These are phyloP conservation scores for Vishniacozyma victoriae DNA, from an alignment of 768 basidiomycete genomes.

Conservation along the genomic window DNA sequence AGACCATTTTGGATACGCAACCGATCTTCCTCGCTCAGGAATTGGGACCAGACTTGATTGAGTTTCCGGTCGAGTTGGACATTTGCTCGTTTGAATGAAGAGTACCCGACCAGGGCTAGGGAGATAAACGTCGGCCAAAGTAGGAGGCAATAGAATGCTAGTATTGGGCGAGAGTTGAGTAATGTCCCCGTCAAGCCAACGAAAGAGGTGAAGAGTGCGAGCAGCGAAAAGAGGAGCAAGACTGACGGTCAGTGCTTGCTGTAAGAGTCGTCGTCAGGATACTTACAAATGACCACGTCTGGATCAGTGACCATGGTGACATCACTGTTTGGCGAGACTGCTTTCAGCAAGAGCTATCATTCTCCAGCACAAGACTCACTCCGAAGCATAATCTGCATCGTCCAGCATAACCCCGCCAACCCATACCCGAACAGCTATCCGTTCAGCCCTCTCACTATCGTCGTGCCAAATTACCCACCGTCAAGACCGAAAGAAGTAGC, in stretches of 20 bases:
- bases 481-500: slow-evolving; percentile 55
- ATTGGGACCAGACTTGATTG: slow-evolving; percentile 62
- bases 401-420: slow-evolving; percentile 52
- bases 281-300: slow-evolving; percentile 46
- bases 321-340: slow-evolving; percentile 61
- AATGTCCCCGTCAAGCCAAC: slow-evolving; percentile 59
- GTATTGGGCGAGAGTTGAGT: slow-evolving; percentile 62
- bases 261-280: background rate
- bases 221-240: slow-evolving; percentile 57
- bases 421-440: slow-evolving; percentile 54
- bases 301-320: slow-evolving; percentile 59
- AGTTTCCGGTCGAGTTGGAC: slow-evolving; percentile 64
- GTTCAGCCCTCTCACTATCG: background rate
- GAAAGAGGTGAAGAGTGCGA: slow-evolving; percentile 58
- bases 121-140: slow-evolving; percentile 62
- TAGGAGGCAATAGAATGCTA: slow-evolving; percentile 62
- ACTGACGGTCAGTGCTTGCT: slow-evolving; percentile 28
- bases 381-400: slow-evolving; percentile 57
- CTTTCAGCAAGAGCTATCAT: slow-evolving; percentile 1
- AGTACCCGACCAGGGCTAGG: slow-evolving; percentile 60
- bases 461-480: slow-evolving; percentile 43
- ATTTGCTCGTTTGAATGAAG: slow-evolving; percentile 58
- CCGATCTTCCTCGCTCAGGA: slow-evolving; percentile 56
- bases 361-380: slow-evolving; percentile 15
- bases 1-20: slow-evolving; percentile 58